Percentiles rank a stretch among this genome's conserved stretches.
Evolutionary conservation across 371 early-diverging fungal species (phyloP).

Genomic region (Mucor lusitanicus): DNA sequence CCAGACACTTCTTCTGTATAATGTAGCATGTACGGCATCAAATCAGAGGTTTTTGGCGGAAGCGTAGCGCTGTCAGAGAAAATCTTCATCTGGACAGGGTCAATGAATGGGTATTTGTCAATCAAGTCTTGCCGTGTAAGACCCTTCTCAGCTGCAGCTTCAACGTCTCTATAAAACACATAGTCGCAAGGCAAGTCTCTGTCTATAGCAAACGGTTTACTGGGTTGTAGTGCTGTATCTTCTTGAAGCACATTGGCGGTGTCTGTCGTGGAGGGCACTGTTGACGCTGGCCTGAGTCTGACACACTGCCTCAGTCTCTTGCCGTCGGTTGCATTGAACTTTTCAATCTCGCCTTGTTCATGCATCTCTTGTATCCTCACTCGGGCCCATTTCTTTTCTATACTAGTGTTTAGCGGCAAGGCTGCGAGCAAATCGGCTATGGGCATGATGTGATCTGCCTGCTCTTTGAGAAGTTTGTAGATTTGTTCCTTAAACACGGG

Average conservation of each 20-base stretch:
- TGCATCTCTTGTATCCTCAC: conserved; percentile 2
- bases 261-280: not conserved
- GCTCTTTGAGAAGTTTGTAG: not conserved
- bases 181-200: conserved; percentile 20
- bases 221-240: not conserved
- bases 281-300: not conserved
- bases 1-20: conserved; percentile 6
- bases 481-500: not conserved
- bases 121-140: conserved; percentile 13
- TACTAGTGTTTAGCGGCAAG: not conserved
- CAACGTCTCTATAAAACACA: conserved; percentile 14
- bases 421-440: not conserved
- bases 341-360: conserved; percentile 13
- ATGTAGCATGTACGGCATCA: not conserved
- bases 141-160: conserved; percentile 12
- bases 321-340: conserved; percentile 17
- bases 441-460: conserved; percentile 9
- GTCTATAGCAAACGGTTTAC: not conserved
- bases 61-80: conserved; percentile 3
- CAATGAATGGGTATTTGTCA: conserved; percentile 11
- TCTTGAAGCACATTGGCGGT: not conserved
- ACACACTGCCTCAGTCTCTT: not conserved
- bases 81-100: not conserved
- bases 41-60: not conserved
- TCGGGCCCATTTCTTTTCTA: conserved; percentile 12